These are phyloP conservation scores for Coniochaeta prunicola DNA, from an alignment of 2,329 filamentous ascomycete species.

Conservation along the genomic window DNA sequence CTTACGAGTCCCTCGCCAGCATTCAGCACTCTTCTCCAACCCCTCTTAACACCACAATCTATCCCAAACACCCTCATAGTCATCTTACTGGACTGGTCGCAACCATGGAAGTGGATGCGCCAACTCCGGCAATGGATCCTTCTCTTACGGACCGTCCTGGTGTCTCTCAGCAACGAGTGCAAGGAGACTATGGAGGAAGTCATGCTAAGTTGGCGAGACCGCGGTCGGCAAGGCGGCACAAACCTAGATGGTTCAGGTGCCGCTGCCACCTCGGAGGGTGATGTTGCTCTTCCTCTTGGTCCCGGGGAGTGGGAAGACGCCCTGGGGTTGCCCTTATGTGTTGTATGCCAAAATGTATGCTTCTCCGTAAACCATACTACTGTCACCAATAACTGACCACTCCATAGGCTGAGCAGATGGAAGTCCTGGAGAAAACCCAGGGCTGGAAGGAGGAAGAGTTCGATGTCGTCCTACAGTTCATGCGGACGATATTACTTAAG, in stretches of 20 bases:
- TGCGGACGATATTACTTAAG: conserved; percentile 83
- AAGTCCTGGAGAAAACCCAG: conserved; percentile 79
- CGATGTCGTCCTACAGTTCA: conserved; percentile 87
- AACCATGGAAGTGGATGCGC: conserved; percentile 87
- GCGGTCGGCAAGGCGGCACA: conserved; percentile 57
- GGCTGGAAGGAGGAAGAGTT: conserved; percentile 96
- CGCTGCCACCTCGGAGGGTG: conserved; percentile 53
- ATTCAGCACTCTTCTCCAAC: conserved; percentile 75
- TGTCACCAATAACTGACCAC: conserved; percentile 10
- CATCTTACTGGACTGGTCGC: conserved; percentile 90
- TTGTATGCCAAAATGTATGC: conserved; percentile 90
- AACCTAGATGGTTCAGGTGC: conserved; percentile 55
- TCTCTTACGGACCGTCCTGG: conserved; percentile 69
- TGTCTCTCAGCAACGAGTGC: conserved; percentile 65
- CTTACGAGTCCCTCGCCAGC: conserved; percentile 77
- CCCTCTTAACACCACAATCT: conserved; percentile 75
- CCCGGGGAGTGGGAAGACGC: conserved; percentile 92
- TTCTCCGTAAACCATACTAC: background rate
- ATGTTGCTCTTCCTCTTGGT: conserved; percentile 69
- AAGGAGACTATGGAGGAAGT: conserved; percentile 82
- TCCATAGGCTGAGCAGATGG: conserved; percentile 76
- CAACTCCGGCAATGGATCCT: conserved; percentile 86
- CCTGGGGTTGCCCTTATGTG: conserved; percentile 76
- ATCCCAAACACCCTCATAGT: conserved; percentile 83
- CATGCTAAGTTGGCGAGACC: conserved; percentile 72